Conservation (phyloP, 768 basidiomycete species). For the Mrakia hoshinonis region DNA sequence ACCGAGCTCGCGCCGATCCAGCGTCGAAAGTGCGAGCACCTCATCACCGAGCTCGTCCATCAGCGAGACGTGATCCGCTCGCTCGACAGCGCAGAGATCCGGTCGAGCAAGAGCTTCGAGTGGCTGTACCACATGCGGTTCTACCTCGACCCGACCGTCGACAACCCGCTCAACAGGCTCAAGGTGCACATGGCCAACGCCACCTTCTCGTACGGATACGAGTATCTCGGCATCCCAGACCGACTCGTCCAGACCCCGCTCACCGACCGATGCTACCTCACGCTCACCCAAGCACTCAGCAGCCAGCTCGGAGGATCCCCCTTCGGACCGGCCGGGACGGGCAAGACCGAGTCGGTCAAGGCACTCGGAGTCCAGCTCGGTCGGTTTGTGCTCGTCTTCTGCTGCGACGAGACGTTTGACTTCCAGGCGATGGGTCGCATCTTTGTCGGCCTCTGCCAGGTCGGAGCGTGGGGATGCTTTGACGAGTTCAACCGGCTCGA, state of each 20-base stretch:
- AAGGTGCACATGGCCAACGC: conserved; percentile 81
- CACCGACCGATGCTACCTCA: conserved; percentile 93
- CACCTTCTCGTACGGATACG: conserved; percentile 93
- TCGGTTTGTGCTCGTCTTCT: conserved; percentile 99
- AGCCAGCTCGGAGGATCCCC: conserved; percentile 93
- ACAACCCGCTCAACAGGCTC: conserved; percentile 71
- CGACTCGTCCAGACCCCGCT: conserved; percentile 95
- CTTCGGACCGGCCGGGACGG: conserved; percentile 96
- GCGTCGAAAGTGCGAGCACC: conserved; percentile 95
- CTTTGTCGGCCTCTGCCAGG: conserved; percentile 96
- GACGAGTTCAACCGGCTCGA: conserved; percentile 98
- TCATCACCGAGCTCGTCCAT: conserved; percentile 97
- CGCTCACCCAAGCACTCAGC: conserved; percentile 88
- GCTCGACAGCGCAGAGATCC: conserved; percentile 58
- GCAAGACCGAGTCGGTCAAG: conserved; percentile 99
- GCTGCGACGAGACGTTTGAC: conserved; percentile 98
- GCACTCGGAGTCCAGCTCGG: conserved; percentile 95
- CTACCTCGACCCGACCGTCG: conserved; percentile 65
- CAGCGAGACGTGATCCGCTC: conserved; percentile 87
- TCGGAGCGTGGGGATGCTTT: conserved; percentile 98
- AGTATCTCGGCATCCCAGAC: conserved; percentile 94
- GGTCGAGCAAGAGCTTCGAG: conserved; percentile 63
- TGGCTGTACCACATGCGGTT: conserved; percentile 99
- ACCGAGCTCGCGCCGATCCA: conserved; percentile 79
- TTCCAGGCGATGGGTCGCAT: conserved; percentile 99